Base-by-base conservation (phyloP, 805 yeast genomes). In the Ogataea pilisensis region DNA sequence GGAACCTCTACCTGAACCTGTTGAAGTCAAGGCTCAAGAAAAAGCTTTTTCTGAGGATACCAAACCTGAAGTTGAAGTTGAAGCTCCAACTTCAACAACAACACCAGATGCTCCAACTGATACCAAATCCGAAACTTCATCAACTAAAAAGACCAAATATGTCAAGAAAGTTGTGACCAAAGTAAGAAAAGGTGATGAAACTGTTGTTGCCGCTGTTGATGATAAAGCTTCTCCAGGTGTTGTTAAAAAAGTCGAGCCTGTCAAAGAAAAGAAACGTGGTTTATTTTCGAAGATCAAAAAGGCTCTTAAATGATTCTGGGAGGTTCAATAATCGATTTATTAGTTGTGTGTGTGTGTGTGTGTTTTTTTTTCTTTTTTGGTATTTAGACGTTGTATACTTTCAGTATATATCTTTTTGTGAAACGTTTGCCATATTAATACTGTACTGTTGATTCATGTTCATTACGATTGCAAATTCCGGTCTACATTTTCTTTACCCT, bases 41-140 rank as follows among this genome's bases (percentile, higher is more conserved):
- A n/a, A n/a, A n/a, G n/a, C n/a, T n/a, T n/a, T n/a, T n/a, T n/a
- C n/a, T n/a, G n/a, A n/a, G n/a, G n/a, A n/a, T n/a, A n/a, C n/a
- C n/a, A n/a, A n/a, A n/a, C n/a, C n/a, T n/a, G 48, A 44, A 32
- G 91, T 90, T 27, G 70, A 75, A 14, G 39, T 31, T n/a, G 44
- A 30, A 8, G 33, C 44, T 22, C 29, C 44, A 19, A 22, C 38
- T 5, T n/a, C n/a, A n/a, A n/a, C n/a, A n/a, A 22, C 46, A 7
- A 27, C 38, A 3, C 8, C 36, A 24, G 47, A 48, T 20, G 35
- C 28, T 22, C n/a, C n/a, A n/a, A 29, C 45, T n/a, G 46, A 42
- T 16, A 20, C 35, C 16, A 41, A 32, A 25, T 36, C 50, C 4
- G 49, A 48, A 32, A 31, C 45, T 4, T 46, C 50, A 13, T 37